Evolutionary conservation across 1,284 basidiomycete genomes (phyloP).

Genomic region (Boletus subluridellus): DNA sequence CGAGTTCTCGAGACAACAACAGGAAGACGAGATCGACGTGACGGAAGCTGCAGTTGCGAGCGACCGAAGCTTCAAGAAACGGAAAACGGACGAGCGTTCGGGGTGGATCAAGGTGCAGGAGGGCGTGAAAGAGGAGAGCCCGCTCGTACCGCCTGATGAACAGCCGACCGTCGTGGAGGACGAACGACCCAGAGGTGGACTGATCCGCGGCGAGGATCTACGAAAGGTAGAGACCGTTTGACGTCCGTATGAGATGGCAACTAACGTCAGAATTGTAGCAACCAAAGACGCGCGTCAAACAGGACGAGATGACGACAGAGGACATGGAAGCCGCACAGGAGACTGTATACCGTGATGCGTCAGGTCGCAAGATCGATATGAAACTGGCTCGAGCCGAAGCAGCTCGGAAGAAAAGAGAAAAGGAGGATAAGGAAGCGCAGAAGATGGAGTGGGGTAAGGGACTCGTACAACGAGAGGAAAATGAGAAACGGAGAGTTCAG

Average conservation of each 20-base stretch:
- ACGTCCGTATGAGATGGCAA: not conserved
- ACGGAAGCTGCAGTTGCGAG: constrained; percentile 61
- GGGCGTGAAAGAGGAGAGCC: constrained; percentile 44
- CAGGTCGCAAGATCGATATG: constrained; percentile 86
- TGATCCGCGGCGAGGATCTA: constrained; percentile 66
- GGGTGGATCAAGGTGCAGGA: constrained; percentile 59
- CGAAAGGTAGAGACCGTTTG: constrained; percentile 42
- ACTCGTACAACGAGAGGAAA: constrained; percentile 78
- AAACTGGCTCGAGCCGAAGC: constrained; percentile 82
- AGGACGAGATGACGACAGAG: constrained; percentile 43
- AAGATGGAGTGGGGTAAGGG: constrained; percentile 99
- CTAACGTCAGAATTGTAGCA: constrained; percentile 29
- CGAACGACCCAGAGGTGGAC: constrained; percentile 59
- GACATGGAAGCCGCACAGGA: constrained; percentile 71
- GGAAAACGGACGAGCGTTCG: constrained; percentile 49
- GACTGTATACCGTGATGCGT: constrained; percentile 91
- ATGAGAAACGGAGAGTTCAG: constrained; percentile 60
- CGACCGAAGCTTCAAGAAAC: constrained; percentile 76
- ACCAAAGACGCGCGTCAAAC: constrained; percentile 39
- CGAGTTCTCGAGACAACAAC: constrained; percentile 32
- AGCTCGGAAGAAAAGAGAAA: constrained; percentile 69
- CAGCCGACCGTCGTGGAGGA: constrained; percentile 57
- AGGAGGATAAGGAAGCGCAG: constrained; percentile 78
- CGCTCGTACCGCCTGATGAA: constrained; percentile 62
- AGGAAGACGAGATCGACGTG: constrained; percentile 53